A percentile compares a stretch with the other conserved stretches of the same genome.
Conservation (phyloP, 2,329 filamentous ascomycete genomes). For the Penicillium freii region DNA sequence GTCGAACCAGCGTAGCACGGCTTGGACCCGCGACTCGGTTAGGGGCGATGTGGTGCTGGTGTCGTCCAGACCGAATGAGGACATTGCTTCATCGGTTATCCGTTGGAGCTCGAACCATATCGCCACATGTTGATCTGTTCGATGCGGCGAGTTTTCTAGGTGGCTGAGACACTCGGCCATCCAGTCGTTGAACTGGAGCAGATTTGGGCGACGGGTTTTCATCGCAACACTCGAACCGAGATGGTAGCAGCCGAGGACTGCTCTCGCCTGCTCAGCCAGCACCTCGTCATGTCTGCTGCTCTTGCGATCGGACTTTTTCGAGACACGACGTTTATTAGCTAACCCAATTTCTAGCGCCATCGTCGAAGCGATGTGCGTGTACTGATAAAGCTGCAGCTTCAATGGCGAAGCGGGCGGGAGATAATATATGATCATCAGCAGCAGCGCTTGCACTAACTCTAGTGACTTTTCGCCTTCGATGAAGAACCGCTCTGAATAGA, state of each 20-base stretch:
- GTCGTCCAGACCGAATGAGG: conserved; percentile 38
- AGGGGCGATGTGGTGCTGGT: conserved; percentile 32
- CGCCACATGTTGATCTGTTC: conserved; percentile 32
- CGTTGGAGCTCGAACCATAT: conserved; percentile 37
- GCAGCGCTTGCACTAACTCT: conserved; percentile 52
- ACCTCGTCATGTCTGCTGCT: conserved; percentile 25
- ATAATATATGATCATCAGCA: conserved; percentile 52
- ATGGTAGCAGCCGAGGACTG: conserved; percentile 36
- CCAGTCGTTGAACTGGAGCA: conserved; percentile 39
- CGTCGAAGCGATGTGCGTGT: conserved; percentile 52
- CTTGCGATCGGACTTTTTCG: conserved; percentile 21
- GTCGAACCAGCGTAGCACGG: conserved; percentile 37
- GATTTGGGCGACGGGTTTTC: conserved; percentile 38
- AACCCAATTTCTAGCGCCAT: conserved; percentile 50
- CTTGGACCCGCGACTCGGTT: conserved; percentile 36
- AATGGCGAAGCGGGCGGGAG: conserved; percentile 49
- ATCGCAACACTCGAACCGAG: conserved; percentile 37
- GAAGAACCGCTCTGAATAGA: conserved; percentile 51
- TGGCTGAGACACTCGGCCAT: conserved; percentile 34
- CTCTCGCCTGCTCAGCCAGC: conserved; percentile 36
- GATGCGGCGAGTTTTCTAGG: conserved; percentile 31
- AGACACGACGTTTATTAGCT: conserved; percentile 32
- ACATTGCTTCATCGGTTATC: conserved; percentile 36
- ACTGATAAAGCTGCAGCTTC: conserved; percentile 52
- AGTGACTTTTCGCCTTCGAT: conserved; percentile 52